phyloP scores from a whole-genome alignment of 1,284 basidiomycete species.

The Pyrrhoderma lamaoense region DNA sequence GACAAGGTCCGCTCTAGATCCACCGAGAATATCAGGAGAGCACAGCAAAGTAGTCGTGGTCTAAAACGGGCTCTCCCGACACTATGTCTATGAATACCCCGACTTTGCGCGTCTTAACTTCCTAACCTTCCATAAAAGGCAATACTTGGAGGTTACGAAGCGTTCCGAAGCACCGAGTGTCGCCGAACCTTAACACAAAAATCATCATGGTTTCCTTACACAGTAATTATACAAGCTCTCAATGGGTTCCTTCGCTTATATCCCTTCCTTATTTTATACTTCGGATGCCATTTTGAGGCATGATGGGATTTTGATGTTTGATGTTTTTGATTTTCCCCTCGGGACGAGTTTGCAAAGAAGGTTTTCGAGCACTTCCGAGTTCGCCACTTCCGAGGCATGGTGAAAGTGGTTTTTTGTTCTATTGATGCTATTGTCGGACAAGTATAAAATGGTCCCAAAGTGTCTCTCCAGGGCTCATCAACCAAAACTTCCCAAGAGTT shows the following conservation, averaged over 20 bases:
- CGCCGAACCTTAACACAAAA: neutral
- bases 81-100: too few species aligned
- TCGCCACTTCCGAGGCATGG: neutral
- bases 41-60: too few species aligned
- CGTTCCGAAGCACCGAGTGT: slow-evolving; percentile 5
- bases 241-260: too few species aligned
- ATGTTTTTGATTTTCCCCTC: neutral
- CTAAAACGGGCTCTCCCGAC: too few species aligned
- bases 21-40: too few species aligned
- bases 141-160: slow-evolving; percentile 1
- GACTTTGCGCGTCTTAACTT: neutral
- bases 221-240: slow-evolving; percentile 1
- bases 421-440: neutral
- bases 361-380: neutral
- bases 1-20: too few species aligned
- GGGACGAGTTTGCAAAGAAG: neutral
- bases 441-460: neutral
- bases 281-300: neutral
- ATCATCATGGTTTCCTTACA: slow-evolving; percentile 10
- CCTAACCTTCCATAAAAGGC: neutral
- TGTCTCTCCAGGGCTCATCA: too few species aligned
- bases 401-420: neutral
- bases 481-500: too few species aligned
- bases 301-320: neutral
- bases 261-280: too few species aligned